Percentiles rank a stretch among this genome's conserved stretches.
These are phyloP conservation scores for Ophiostoma ips DNA, from an alignment of 2,329 filamentous ascomycete genomes.

Conservation along the genomic window DNA sequence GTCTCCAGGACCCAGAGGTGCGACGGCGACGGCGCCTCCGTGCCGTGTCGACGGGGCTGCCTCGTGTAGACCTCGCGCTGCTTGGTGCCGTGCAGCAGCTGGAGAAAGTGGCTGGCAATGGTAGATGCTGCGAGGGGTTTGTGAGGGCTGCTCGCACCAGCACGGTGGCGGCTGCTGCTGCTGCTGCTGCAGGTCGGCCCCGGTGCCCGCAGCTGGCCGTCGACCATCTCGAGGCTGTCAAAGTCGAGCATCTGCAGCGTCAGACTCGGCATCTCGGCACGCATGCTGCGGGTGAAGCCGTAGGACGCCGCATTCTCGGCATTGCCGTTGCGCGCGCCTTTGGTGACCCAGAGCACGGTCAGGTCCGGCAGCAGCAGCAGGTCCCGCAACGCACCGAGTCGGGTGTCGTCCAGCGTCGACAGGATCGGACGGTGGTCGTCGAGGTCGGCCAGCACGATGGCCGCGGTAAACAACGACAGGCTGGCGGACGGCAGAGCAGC, in stretches of 20 bases:
- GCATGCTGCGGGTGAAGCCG: conserved; percentile 20
- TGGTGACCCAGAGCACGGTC: conserved; percentile 21
- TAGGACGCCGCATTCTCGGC: conserved; percentile 20
- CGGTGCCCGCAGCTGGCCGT: background rate
- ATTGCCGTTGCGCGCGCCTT: conserved; percentile 12
- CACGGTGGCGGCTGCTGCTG: no score
- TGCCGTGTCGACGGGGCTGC: background rate
- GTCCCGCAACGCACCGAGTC: conserved; percentile 17
- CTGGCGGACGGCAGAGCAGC: background rate
- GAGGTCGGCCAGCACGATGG: conserved; percentile 24
- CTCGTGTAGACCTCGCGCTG: conserved; percentile 1
- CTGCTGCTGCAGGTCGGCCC: background rate
- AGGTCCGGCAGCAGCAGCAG: conserved; percentile 18
- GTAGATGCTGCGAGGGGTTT: background rate
- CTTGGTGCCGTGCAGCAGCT: conserved; percentile 11
- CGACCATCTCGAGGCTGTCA: conserved; percentile 9
- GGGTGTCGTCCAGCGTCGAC: conserved; percentile 20
- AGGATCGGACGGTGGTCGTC: conserved; percentile 20
- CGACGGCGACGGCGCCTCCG: background rate
- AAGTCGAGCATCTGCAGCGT: conserved; percentile 21
- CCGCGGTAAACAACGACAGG: conserved; percentile 17
- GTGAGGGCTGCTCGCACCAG: background rate
- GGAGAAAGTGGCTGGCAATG: conserved; percentile 15
- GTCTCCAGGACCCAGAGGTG: conserved; percentile 22
- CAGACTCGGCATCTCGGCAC: conserved; percentile 21